Base-by-base conservation (phyloP, 768 basidiomycete genomes). In the Leccinum rimulosum region DNA sequence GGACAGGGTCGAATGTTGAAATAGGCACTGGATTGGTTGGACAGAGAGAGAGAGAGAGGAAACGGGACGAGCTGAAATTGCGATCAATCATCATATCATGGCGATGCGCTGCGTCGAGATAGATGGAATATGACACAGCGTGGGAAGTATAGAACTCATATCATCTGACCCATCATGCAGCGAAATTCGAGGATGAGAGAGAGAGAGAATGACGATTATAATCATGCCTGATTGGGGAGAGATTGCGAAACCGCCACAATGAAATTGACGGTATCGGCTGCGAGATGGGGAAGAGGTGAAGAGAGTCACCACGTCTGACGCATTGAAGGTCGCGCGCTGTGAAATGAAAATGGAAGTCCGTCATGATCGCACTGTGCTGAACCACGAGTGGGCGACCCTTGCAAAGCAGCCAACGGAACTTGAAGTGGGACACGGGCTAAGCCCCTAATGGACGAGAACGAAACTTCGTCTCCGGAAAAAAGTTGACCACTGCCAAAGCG, bases 271-370 rank as follows among this genome's bases (percentile, higher is more conserved):
- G 31, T 40, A 33, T 64, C 62, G 62, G 62, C 62, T 64, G 62
- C 62, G 62, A 64, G 53, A 10, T 43, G 50, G 52, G 27, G 61
- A 57, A 57, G 51, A 43, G 28, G 60, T 35, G 33, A 35, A 38
- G 54, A 19, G 12, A 38, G 36, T 38, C 14, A 0, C 51, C 14
- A 0, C 51, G 30, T 31, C 45, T 58, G 62, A 57, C 61, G 62
- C 51, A 22, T 22, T 22, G 22, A 52, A 52, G 47, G 43, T 43
- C 53, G 40, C 43, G 61, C 30, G 31, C 50, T 48, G 52, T 15
- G 48, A 64, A 65, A 64, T 64, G 63, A 64, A 64, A 64, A 64
- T 64, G 63, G 63, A 64, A 64, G 54, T 43, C 63, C 64, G 54
- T 47, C 58, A 28, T 64, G 57, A 64, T 54, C 56, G 61, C 50